A percentile compares a stretch with the other conserved stretches of the same genome.
These are phyloP conservation scores for Strigomonas culicis DNA, from an alignment of 208 protist species.

Conservation along the genomic window DNA sequence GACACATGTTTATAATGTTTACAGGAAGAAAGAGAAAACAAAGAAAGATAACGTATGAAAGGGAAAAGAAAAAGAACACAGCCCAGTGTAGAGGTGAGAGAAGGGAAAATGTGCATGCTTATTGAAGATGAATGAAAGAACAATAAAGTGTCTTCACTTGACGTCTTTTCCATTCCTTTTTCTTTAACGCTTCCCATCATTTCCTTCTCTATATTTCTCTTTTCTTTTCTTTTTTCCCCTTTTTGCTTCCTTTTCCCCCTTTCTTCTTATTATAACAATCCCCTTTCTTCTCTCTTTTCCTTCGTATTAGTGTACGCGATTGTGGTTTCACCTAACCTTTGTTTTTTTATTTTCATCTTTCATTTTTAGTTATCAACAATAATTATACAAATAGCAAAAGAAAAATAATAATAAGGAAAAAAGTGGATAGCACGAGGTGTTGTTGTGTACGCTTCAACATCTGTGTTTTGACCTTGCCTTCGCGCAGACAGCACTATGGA, in stretches of 20 bases:
- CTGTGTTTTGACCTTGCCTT: too few relatives aligned
- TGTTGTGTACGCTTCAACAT: not conserved
- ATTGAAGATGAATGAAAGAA: not conserved
- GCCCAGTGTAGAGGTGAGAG: not conserved
- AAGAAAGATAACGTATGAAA: not conserved
- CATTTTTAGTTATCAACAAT: constrained; percentile 3
- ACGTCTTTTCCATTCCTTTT: constrained; percentile 4
- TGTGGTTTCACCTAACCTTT: constrained; percentile 10
- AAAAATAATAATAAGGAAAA: not conserved
- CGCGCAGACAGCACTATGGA: not conserved
- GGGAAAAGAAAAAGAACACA: not conserved
- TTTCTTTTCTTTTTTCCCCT: not conserved
- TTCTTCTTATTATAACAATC: not conserved
- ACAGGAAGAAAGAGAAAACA: constrained; percentile 2
- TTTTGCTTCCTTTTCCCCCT: constrained; percentile 3
- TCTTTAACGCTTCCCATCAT: not conserved
- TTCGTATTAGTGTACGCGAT: constrained; percentile 20
- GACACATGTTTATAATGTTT: too few relatives aligned
- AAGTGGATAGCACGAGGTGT: not conserved
- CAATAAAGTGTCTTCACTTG: not conserved
- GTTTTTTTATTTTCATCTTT: constrained; percentile 13
- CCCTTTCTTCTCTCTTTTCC: constrained; percentile 16
- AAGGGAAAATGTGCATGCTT: constrained; percentile 1
- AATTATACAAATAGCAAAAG: constrained; percentile 11
- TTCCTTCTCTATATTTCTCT: constrained; percentile 7